Evolutionary conservation across 1,284 basidiomycete species (phyloP), one percentile per base, ranked within the genome.

Genomic region (Melampsora larici-populina): DNA sequence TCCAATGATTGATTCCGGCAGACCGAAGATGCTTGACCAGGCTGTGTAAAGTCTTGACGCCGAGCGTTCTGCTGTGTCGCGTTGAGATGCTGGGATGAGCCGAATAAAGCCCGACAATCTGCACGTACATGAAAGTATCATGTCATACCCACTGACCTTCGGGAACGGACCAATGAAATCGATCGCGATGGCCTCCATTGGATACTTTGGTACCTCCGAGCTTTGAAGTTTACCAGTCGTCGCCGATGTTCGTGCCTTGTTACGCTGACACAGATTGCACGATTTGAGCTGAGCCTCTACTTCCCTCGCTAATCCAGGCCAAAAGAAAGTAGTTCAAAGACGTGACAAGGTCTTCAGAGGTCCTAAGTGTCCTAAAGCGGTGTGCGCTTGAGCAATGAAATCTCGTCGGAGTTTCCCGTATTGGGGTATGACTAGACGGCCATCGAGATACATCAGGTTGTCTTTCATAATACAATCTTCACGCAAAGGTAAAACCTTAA

Each of bases 161-260:
- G 15, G 11, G 15, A 70, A 43, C 13, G 68, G 68, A 3, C 68
- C 68, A 21, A 70, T 48, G 21, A 70, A 70, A 21, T 70, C 68
- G 7, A 70, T 48, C 1, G 49, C 68, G 9, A 70, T 4, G 21
- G 48, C 46, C n/a, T 26, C 29, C 15, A 70, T 48, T 5, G 49
- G 68, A n/a, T 21, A 8, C 24, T 31, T 5, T 2, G 68, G 68
- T 2, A 55, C 9, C 18, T 13, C 5, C 6, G 68, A 33, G 4
- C n/a, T 55, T 9, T 51, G 48, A 31, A 70, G 48, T 15, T 70
- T 48, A 7, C 68, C 68, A 11, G 46, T 55, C n/a, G 68, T 48
- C 7, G 49, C 43, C 11, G 68, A 49, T 1, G 68, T 70, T 8
- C 48, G 31, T 1, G 48, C 48, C 48, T 70, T 70, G 1, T 48